Percentiles rank a stretch among this genome's conserved stretches.
phyloP scores from a whole-genome alignment of 257 asterid genomes.

The Solanum appendiculatum region DNA sequence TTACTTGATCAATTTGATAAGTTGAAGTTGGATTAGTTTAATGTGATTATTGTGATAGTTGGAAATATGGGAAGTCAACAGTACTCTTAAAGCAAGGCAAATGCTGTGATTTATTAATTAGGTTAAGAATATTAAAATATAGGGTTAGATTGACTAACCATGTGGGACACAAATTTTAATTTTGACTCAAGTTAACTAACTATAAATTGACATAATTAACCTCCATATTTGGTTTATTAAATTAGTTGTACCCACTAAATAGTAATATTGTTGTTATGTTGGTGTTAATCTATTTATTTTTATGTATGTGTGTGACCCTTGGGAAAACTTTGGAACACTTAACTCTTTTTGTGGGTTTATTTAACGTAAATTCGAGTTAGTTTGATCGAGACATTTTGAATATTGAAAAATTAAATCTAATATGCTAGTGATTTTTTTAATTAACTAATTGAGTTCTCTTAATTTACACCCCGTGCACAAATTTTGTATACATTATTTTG shows the following conservation, averaged over 20 bases:
- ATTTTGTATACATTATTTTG: not conserved
- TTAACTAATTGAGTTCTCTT: not conserved
- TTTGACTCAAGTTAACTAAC: constrained; percentile 1
- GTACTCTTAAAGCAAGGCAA: constrained; percentile 44
- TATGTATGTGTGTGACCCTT: not conserved
- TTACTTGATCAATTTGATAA: constrained; percentile 17
- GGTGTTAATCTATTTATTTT: not conserved
- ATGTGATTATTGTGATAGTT: constrained; percentile 8
- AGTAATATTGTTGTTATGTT: not conserved
- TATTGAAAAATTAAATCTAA: not conserved
- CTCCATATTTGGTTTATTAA: not conserved
- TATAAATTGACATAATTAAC: constrained; percentile 1
- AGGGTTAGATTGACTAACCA: constrained; percentile 9
- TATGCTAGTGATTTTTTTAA: not conserved
- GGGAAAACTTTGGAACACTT: not conserved
- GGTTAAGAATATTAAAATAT: not conserved
- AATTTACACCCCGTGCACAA: not conserved
- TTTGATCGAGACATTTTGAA: not conserved
- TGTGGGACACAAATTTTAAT: constrained; percentile 3
- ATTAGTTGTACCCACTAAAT: not conserved
- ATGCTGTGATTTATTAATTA: not conserved
- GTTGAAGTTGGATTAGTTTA: constrained; percentile 24
- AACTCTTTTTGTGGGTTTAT: not conserved
- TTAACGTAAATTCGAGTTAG: not conserved
- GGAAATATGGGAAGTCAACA: constrained; percentile 36